A percentile compares a stretch with the other conserved stretches of the same genome.
Conservation (phyloP, 495 filamentous ascomycete genomes). For the Jackrogersella multiformis region DNA sequence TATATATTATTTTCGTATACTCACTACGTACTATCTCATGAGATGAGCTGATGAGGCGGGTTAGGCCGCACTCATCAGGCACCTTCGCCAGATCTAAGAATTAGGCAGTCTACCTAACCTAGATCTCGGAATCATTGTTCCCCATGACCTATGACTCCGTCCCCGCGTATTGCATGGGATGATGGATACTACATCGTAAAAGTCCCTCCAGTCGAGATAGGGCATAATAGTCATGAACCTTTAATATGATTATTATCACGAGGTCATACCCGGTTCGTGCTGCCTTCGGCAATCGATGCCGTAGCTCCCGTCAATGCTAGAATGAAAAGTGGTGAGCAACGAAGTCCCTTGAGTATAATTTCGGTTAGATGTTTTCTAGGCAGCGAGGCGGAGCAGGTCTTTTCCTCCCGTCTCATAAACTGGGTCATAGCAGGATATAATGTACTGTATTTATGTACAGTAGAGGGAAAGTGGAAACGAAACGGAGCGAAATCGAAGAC, state of each 20-base stretch:
- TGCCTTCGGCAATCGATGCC: constrained; percentile 15
- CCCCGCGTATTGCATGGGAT: background rate
- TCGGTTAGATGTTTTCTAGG: background rate
- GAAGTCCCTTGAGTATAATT: background rate
- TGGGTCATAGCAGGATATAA: background rate
- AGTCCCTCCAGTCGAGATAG: background rate
- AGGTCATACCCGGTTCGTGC: background rate
- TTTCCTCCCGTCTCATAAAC: background rate
- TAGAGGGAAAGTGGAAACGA: background rate
- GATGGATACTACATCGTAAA: constrained; percentile 10
- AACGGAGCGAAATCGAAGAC: background rate
- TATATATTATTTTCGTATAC: constrained; percentile 21
- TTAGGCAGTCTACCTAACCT: background rate
- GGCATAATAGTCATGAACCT: background rate
- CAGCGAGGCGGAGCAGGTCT: constrained; percentile 7
- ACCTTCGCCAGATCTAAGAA: background rate
- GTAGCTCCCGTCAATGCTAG: constrained; percentile 13
- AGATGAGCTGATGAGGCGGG: constrained; percentile 13
- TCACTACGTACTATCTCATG: background rate
- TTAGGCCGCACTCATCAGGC: constrained; percentile 1
- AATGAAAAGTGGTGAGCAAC: background rate
- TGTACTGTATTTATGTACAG: background rate
- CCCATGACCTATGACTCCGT: constrained; percentile 4
- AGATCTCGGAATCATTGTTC: constrained; percentile 5
- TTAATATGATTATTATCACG: constrained; percentile 10